Evolutionary conservation across 2,329 filamentous ascomycete genomes (phyloP), one percentile per base, ranked within the genome.

Genomic region (Verticillium alfalfae): DNA sequence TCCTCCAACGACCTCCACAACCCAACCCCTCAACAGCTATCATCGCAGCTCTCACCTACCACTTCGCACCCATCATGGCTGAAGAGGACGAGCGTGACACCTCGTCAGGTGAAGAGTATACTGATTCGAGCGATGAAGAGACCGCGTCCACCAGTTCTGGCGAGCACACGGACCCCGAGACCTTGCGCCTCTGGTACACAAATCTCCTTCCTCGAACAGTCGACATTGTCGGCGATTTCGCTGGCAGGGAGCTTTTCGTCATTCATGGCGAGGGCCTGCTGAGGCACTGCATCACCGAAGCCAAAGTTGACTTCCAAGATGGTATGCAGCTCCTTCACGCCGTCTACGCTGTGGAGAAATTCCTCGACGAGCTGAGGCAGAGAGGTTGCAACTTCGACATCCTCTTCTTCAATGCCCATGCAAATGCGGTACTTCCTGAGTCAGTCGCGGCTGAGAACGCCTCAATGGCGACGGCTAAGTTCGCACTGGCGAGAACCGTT

Each of bases 231-330:
- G 88, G 90, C 49, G 90, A 93, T 70, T 93, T 90, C 73, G 88
- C 88, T 3, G 89, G 90, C 26, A 85, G 85, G 63, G 89, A 92
- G 69, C 79, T 88, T 12, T 93, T 92, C 70, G 76, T 89, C 26
- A 82, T 93, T 36, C 88, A 93, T 65, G 89, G 89, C 36, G 89
- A 93, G 68, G 88, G 88, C 0, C 72, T 93, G n/a, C 76, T 93
- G 12, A 76, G 85, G 7, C 76, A 89, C 62, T 88, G 84, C 67
- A 83, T 92, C 57, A 75, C 77, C n/a, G 80, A 88, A 65, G 76
- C 81, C 12, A 78, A 82, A 26, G 82, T 93, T 49, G 87, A 92
- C 68, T 89, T 90, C 66, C 67, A 81, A 60, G 71, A 78, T 58
- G 89, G 89, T 0, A 88, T 90, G 62, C 89, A 93, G 71, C 71